Evolutionary conservation across 2,329 filamentous ascomycete species (phyloP), one percentile per base, ranked within the genome.

Genomic region (Xylaria sp.): DNA sequence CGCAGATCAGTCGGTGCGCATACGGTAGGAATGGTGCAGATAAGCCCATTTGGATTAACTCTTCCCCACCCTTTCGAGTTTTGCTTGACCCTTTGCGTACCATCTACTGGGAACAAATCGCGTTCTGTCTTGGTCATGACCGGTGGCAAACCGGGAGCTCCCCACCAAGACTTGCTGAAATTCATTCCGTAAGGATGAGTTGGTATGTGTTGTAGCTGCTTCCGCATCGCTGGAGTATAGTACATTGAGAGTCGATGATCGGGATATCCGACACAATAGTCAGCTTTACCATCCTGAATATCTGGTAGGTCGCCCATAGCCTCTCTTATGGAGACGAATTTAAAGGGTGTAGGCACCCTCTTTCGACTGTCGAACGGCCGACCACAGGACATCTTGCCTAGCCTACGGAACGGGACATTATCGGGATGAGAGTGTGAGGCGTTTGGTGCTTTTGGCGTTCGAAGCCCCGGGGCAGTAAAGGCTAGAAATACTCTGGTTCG

Each of bases 401-500:
- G 78, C 0, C 79, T 80, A 0, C 75, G 72, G 0, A 70, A 65
- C 1, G 15, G 72, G 0, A 75, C 78, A 0, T 60, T 53, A 0
- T 78, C 70, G 0, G 87, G 87, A 65, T 91, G 88, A 0, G 86
- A 86, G 74, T 95, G 91, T 0, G 91, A 92, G 0, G 86, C 82
- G 0, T 78, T 70, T 0, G 91, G 91, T 2, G 83, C 80, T 0
- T 79, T 75, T 0, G 91, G 87, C 0, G 91, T 85, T 1, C 76
- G 78, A 3, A 87, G 79, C 0, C 89, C 90, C 0, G 92, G 91
- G 0, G 91, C 91, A 0, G 91, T 87, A 68, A 94, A 91, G 2
- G 86, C 82, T 1, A 96, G 83, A 67, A 97, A 93, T 0, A 95
- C 82, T 7, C 93, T 84, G 3, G 84, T 86, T 4, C 93, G 86